Conservation (phyloP, 345 rosid species). For the Syzygium grande region DNA sequence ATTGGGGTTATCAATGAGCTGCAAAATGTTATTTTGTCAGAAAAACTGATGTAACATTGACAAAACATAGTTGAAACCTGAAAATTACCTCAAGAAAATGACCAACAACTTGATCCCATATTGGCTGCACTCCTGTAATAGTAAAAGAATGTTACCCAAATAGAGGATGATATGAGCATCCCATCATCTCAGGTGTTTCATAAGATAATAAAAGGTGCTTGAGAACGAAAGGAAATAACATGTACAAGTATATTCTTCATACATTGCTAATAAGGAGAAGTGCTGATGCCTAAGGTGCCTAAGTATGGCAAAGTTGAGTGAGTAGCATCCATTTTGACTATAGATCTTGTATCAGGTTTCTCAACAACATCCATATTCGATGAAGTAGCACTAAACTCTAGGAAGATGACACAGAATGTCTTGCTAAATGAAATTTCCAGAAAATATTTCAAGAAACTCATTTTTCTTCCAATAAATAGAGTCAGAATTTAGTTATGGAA, state of each 20-base stretch:
- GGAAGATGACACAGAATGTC: not conserved
- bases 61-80: slow-evolving; percentile 3
- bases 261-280: not conserved
- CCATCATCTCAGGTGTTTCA: not conserved
- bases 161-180: not conserved
- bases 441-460: not conserved
- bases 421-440: not conserved
- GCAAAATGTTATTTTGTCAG: slow-evolving; percentile 32
- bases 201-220: not conserved
- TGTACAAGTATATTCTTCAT: not conserved
- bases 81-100: slow-evolving; percentile 83
- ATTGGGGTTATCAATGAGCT: slow-evolving; percentile 88
- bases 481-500: not conserved
- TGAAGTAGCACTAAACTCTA: not conserved
- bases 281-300: not conserved
- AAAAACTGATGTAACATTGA: slow-evolving; percentile 9
- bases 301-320: not conserved
- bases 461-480: not conserved
- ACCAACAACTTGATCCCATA: slow-evolving; percentile 92
- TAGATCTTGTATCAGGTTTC: not conserved
- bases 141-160: not conserved
- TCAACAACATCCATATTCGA: not conserved
- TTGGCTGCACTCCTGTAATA: slow-evolving; percentile 70
- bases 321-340: not conserved
- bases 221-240: not conserved